phyloP scores from a whole-genome alignment of 768 basidiomycete species.

The Scleroderma citrinum region DNA sequence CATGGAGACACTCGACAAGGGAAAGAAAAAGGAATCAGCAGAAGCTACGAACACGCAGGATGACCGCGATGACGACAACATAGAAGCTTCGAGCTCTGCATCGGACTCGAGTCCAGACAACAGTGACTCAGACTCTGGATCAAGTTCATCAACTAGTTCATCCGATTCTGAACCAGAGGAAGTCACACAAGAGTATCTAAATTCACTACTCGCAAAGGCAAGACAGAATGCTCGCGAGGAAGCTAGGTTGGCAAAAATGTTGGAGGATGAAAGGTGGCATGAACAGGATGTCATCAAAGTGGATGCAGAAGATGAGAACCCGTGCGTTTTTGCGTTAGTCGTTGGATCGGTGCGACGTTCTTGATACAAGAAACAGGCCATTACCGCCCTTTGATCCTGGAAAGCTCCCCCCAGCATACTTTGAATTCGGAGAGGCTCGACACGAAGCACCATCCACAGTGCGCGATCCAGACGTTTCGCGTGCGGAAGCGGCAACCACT shows the following conservation, averaged over 20 bases:
- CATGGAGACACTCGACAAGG: conserved; percentile 4
- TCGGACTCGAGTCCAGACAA: conserved; percentile 6
- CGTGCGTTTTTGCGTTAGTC: conserved; percentile 25
- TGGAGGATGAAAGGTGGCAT: conserved; percentile 25
- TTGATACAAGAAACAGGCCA: conserved; percentile 32
- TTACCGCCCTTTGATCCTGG: conserved; percentile 66
- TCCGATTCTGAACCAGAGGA: conserved; percentile 36
- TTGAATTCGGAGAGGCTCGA: conserved; percentile 43
- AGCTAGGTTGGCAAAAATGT: conserved; percentile 15
- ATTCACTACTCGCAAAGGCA: conserved; percentile 59
- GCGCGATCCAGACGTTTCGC: conserved; percentile 58
- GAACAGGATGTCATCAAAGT: conserved; percentile 54
- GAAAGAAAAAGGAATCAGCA: neutral
- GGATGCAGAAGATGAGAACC: conserved; percentile 28
- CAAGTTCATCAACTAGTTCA: conserved; percentile 26
- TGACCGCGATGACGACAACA: conserved; percentile 1
- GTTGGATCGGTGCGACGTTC: neutral
- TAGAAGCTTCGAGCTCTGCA: conserved; percentile 1
- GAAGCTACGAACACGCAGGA: conserved; percentile 1
- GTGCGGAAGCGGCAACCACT: conserved; percentile 46
- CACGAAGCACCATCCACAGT: conserved; percentile 41
- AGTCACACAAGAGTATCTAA: conserved; percentile 53
- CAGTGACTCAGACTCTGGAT: conserved; percentile 30
- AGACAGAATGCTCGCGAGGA: conserved; percentile 42
- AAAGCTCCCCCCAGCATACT: conserved; percentile 56